These are phyloP conservation scores for Stellera chamaejasme DNA, from an alignment of 345 rosid genomes.

Conservation along the genomic window DNA sequence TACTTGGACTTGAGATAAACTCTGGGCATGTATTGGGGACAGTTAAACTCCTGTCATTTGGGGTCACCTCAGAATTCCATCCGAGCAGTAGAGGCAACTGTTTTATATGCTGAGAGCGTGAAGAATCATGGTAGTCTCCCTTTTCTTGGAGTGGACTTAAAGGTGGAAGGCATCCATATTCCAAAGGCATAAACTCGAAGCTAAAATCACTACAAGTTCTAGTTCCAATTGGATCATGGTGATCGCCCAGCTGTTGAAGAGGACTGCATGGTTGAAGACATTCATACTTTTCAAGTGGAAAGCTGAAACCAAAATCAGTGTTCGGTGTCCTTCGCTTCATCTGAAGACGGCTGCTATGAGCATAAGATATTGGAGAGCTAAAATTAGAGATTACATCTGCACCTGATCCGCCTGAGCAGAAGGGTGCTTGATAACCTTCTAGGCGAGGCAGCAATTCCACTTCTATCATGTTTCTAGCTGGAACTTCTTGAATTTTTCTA, in stretches of 20 bases:
- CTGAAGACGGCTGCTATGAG: slow-evolving; percentile 17
- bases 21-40: slow-evolving; percentile 17
- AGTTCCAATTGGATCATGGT: slow-evolving; percentile 12
- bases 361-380: slow-evolving; percentile 22
- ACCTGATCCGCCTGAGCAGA: slow-evolving; percentile 23
- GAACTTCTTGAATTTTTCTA: slow-evolving; percentile 18
- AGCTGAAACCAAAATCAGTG: slow-evolving; percentile 20
- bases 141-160: slow-evolving; percentile 15
- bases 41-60: slow-evolving; percentile 25
- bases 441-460: slow-evolving; percentile 19
- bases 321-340: slow-evolving; percentile 24
- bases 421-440: slow-evolving; percentile 21
- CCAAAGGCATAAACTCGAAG: slow-evolving; percentile 21
- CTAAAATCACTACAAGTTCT: slow-evolving; percentile 9
- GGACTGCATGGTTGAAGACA: slow-evolving; percentile 22
- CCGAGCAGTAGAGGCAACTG: slow-evolving; percentile 27
- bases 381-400: slow-evolving; percentile 18
- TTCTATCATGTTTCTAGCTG: slow-evolving; percentile 23
- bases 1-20: slow-evolving; percentile 24
- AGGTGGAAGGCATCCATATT: slow-evolving; percentile 22
- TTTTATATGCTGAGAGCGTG: slow-evolving; percentile 14
- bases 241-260: slow-evolving; percentile 19
- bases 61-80: slow-evolving; percentile 31
- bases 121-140: slow-evolving; percentile 15
- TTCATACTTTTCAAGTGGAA: slow-evolving; percentile 16